Evolutionary conservation across 1,284 basidiomycete species (phyloP).

Genomic region (Omphalotus olearius): DNA sequence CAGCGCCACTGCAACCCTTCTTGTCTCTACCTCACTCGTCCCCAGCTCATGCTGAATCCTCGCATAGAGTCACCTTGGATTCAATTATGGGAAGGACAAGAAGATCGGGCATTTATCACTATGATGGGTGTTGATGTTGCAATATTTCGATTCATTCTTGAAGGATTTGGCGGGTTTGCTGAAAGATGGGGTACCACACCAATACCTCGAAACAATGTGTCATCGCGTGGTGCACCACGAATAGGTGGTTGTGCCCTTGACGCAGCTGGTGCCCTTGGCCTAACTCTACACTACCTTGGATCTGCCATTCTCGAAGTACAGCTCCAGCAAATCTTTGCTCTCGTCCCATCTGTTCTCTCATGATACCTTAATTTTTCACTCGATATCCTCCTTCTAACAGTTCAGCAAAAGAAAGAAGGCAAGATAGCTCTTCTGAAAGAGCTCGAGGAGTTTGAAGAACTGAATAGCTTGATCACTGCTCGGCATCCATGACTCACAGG

Average conservation of each 20-base stretch:
- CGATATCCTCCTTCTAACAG: conserved; percentile 15
- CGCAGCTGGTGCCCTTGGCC: conserved; percentile 41
- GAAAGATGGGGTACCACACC: conserved; percentile 28
- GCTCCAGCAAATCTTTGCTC: conserved; percentile 35
- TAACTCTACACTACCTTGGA: conserved; percentile 39
- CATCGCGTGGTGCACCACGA: conserved; percentile 24
- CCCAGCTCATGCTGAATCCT: conserved; percentile 21
- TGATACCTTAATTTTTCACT: conserved; percentile 34
- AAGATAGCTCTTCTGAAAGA: conserved; percentile 29
- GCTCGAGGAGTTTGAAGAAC: conserved; percentile 27
- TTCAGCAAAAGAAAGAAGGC: conserved; percentile 30
- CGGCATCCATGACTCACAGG: conserved; percentile 34
- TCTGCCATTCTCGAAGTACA: conserved; percentile 35
- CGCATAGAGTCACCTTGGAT: conserved; percentile 28
- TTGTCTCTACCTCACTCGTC: conserved; percentile 6
- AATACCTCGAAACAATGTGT: conserved; percentile 31
- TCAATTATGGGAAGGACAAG: conserved; percentile 19
- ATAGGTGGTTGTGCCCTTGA: conserved; percentile 33
- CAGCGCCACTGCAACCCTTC: neutral
- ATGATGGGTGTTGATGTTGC: conserved; percentile 33
- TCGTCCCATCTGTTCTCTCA: conserved; percentile 27
- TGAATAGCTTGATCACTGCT: conserved; percentile 26
- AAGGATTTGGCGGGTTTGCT: conserved; percentile 23
- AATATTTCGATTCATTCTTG: conserved; percentile 28
- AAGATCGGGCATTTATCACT: conserved; percentile 32